Base-by-base conservation (phyloP, 2,329 filamentous ascomycete genomes). In the Beauveria brongniartii region DNA sequence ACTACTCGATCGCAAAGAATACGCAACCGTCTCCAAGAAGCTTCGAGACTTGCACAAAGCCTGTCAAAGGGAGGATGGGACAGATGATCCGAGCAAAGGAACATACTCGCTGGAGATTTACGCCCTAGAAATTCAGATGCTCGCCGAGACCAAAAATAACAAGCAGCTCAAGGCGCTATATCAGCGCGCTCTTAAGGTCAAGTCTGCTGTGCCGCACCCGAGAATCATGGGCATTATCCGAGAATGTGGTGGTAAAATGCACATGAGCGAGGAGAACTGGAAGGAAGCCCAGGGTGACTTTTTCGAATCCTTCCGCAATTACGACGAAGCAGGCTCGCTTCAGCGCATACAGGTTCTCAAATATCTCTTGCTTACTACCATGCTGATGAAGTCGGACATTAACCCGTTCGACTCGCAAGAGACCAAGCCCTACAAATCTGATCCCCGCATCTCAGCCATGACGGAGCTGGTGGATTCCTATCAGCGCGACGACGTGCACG, bases 261-360 rank as follows among this genome's bases (percentile, higher is more conserved):
- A 97, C 78, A 97, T 99, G 94, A 94, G 90, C 73, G 94, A 99
- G 80, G 94, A 97, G 78, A 97, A 97, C 73, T 99, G 94, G 94
- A 91, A 94, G 73, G 91, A 92, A 70, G 94, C 94, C 1, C 92
- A 97, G 75, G 93, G 87, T 68, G 94, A 97, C 78, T 99, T 99
- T 75, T 97, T 97, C 74, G 94, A 99, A 74, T 96, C 93, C 1
- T 99, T 99, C 80, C 90, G 92, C 61, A 97, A 97, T 77, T 99
- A 97, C 77, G 94, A 99, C 72, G 94, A 99, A 78, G 94, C 94
- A 46, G 94, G 94, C 51, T 97, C 92, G 28, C 83, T 97, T 69
- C 93, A 97, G 74, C 86, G 94, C 53, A 97, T 97, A 67, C 93
- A 97, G 74, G 94, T 97, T 18, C 84, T 99, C 67, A 97, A 97